These are phyloP conservation scores for Daldinia loculata DNA, from an alignment of 495 filamentous ascomycete species.

Conservation along the genomic window DNA sequence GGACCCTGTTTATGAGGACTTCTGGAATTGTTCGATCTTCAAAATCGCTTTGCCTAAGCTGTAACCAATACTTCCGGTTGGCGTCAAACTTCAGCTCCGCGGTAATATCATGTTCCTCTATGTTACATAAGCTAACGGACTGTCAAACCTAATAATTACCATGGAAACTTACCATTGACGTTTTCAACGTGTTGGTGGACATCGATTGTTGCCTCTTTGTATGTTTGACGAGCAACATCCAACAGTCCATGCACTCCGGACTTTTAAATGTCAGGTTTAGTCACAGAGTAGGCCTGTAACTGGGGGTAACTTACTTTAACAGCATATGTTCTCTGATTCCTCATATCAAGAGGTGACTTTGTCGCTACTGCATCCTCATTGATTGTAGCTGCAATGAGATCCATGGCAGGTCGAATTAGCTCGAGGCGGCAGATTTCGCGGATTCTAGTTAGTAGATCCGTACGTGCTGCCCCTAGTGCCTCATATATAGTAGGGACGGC, in stretches of 20 bases:
- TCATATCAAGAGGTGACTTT: constrained; percentile 81
- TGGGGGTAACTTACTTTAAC: constrained; percentile 68
- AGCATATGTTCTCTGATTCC: constrained; percentile 93
- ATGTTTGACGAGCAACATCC: constrained; percentile 85
- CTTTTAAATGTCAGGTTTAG: constrained; percentile 50
- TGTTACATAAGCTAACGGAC: background rate
- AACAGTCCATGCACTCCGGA: constrained; percentile 86
- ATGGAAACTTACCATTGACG: constrained; percentile 61
- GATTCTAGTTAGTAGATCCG: constrained; percentile 70
- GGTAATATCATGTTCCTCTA: constrained; percentile 66
- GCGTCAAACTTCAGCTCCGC: constrained; percentile 79
- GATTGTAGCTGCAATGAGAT: constrained; percentile 73
- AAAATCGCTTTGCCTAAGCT: constrained; percentile 69
- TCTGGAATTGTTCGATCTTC: constrained; percentile 69
- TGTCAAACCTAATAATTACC: background rate
- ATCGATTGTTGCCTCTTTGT: constrained; percentile 84
- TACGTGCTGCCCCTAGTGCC: constrained; percentile 70
- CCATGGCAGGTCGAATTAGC: constrained; percentile 65
- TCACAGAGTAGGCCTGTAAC: background rate
- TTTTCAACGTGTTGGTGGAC: constrained; percentile 73
- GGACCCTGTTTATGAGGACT: constrained; percentile 79
- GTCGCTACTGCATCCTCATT: constrained; percentile 84
- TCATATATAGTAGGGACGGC: constrained; percentile 73
- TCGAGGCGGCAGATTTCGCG: constrained; percentile 72
- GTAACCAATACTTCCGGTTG: constrained; percentile 81